Evolutionary conservation across 805 yeast species (phyloP), one percentile per base, ranked within the genome.

Genomic region (Pichia cephalocereana): DNA sequence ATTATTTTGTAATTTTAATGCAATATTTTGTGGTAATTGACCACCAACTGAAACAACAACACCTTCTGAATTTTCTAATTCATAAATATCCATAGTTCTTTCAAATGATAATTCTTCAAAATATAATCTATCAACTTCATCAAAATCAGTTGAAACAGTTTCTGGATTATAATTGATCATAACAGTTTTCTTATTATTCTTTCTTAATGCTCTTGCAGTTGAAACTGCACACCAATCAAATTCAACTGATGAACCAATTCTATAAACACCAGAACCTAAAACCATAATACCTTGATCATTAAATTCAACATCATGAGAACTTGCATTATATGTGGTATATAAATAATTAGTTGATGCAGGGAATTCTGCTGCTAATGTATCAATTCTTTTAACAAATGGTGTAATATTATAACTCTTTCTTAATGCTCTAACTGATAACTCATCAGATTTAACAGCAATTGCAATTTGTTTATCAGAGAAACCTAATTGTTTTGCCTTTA

Each of bases 191-290:
- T 82, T 83, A 54, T 96, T 96, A 48, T 80, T 74, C 46, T 80
- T 84, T 68, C 99, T 82, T 60, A 91, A 80, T 41, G 97, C 89
- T 66, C 97, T 82, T 48, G 96, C 96, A 50, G 99, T 86, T 54
- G 93, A 80, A 54, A 91, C 99, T 48, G 98, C 99, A 76, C 99
- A 91, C 99, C 99, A 91, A 69, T 91, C 99, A 62, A 91, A 91
- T 72, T 93, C 99, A 47, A 91, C 99, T 32, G 97, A 89, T 2
- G 97, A 90, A 51, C 99, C 99, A 67, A 91, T 91, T 70, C 99
- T 81, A 79, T 91, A 91, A 45, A 93, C 99, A 74, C 99, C 98
- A n/a, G 97, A 89, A 47, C 98, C 99, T 59, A 91, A 76, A 39
- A 91, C 98, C 80, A 93, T 73, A 52, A 93, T 84, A 63, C 98